Evolutionary conservation across 768 basidiomycete species (phyloP), one percentile per base, ranked within the genome.

Genomic region (Ephemerocybe angulata): DNA sequence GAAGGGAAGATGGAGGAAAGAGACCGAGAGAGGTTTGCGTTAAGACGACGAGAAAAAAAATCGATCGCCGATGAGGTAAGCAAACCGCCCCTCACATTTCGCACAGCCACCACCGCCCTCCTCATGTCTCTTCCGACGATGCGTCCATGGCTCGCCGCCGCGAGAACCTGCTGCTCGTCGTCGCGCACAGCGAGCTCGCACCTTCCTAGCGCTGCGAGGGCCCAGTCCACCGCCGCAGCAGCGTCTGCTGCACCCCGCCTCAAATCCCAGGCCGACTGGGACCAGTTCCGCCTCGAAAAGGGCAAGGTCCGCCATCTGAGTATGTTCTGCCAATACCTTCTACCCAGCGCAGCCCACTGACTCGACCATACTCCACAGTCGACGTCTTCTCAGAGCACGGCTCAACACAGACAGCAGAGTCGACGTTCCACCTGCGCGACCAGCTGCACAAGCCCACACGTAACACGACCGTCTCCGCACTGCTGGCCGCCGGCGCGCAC

Each of bases 401-500:
- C n/a, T 94, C 93, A 21, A 84, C 84, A 0, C 85, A 86, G 67
- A 84, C 74, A 47, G 73, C 83, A 6, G 74, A 84, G 19, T 89
- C 80, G 55, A 76, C 84, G 31, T 94, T 80, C 70, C 85, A 85
- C 68, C 85, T 91, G 1, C 81, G 90, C 56, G 84, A 93, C 57
- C 62, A 74, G 17, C 76, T 92, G 29, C 83, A 84, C 62, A 79
- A 79, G 57, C 88, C 91, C 24, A 77, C 86, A 10, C 72, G 81
- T 43, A 76, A 89, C 56, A 75, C 87, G 50, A 92, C 96, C 2
- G 76, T 93, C 47, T 96, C 95, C 2, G 88, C 94, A 44, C 85
- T 99, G 58, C 75, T 98, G 40, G 95, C 97, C 1, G 79, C 94
- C 13, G 93, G 93, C 24, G 95, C 97, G 15, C 95, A 98, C 67